A percentile compares a stretch with the other conserved stretches of the same genome.
Conservation (phyloP, 2,329 filamentous ascomycete genomes). For the Penicillium brasilianum region DNA sequence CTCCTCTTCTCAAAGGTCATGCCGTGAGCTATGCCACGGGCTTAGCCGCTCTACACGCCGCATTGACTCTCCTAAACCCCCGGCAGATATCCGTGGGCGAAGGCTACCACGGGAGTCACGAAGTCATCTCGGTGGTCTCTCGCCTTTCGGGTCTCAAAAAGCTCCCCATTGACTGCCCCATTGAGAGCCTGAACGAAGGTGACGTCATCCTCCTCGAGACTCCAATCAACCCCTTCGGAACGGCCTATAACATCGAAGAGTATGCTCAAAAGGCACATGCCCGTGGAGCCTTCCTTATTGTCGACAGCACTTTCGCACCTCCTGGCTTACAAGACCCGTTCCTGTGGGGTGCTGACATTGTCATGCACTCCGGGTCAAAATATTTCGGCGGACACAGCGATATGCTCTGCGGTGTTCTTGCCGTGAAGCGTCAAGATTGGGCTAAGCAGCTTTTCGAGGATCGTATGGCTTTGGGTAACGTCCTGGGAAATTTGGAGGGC, state of each 20-base stretch:
- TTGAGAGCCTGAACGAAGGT: slow-evolving; percentile 69
- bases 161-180: slow-evolving; percentile 71
- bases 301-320: slow-evolving; percentile 90
- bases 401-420: slow-evolving; percentile 83
- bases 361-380: slow-evolving; percentile 93
- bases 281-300: slow-evolving; percentile 73
- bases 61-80: slow-evolving; percentile 81
- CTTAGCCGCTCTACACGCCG: slow-evolving; percentile 82
- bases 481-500: slow-evolving; percentile 85
- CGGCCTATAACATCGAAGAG: slow-evolving; percentile 70
- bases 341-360: slow-evolving; percentile 74
- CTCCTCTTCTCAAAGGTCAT: slow-evolving; percentile 66
- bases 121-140: slow-evolving; percentile 73
- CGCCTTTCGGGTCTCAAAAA: slow-evolving; percentile 76
- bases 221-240: slow-evolving; percentile 85
- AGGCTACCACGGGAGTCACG: slow-evolving; percentile 93
- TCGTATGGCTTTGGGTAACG: slow-evolving; percentile 74
- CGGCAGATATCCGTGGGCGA: slow-evolving; percentile 78
- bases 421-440: slow-evolving; percentile 64
- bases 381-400: slow-evolving; percentile 95
- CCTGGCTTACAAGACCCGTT: slow-evolving; percentile 88
- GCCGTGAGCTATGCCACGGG: slow-evolving; percentile 83
- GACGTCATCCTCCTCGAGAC: slow-evolving; percentile 91
- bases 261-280: slow-evolving; percentile 74
- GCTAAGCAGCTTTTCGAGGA: slow-evolving; percentile 65